A percentile compares a stretch with the other conserved stretches of the same genome.
Evolutionary conservation across 208 protist species (phyloP).

Genomic region (Wallacemonas sp.): DNA sequence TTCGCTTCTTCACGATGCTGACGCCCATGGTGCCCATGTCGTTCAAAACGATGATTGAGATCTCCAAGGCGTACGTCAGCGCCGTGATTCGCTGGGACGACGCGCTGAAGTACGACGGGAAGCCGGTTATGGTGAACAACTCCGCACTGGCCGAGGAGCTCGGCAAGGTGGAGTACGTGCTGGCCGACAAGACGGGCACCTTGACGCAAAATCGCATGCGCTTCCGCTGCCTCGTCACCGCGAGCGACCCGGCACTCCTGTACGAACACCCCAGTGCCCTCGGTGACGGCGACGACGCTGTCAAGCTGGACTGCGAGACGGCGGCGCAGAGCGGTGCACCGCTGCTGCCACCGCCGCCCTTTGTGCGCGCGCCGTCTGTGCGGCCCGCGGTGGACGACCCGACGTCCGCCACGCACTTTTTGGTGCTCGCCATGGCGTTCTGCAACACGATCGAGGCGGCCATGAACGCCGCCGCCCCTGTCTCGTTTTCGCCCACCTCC

Average conservation of each 20-base stretch:
- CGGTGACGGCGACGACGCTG: slow-evolving; percentile 21
- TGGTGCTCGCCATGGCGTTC: slow-evolving; percentile 58
- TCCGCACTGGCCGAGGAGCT: slow-evolving; percentile 92
- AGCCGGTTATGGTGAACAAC: slow-evolving; percentile 69
- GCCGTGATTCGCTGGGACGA: slow-evolving; percentile 89
- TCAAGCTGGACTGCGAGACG: background rate
- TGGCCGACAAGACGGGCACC: slow-evolving; percentile 95
- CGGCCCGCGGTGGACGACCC: background rate
- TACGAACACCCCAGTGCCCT: slow-evolving; percentile 18
- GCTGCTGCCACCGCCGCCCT: slow-evolving; percentile 2
- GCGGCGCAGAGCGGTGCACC: slow-evolving; percentile 17
- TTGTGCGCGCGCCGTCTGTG: background rate
- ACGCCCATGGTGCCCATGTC: slow-evolving; percentile 96
- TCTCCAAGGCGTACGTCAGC: slow-evolving; percentile 91
- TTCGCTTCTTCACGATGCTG: slow-evolving; percentile 92
- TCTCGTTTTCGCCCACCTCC: background rate
- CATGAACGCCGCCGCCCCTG: slow-evolving; percentile 9
- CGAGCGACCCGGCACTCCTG: slow-evolving; percentile 14
- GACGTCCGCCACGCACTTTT: slow-evolving; percentile 25
- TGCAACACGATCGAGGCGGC: slow-evolving; percentile 70
- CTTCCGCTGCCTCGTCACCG: slow-evolving; percentile 47
- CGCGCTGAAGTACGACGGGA: slow-evolving; percentile 54
- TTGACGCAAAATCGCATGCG: slow-evolving; percentile 93
- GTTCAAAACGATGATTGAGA: slow-evolving; percentile 94
- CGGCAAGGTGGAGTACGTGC: slow-evolving; percentile 91